These are phyloP conservation scores for Rhododendron ferrugineum DNA, from an alignment of 148 eudicot genomes.

Conservation along the genomic window DNA sequence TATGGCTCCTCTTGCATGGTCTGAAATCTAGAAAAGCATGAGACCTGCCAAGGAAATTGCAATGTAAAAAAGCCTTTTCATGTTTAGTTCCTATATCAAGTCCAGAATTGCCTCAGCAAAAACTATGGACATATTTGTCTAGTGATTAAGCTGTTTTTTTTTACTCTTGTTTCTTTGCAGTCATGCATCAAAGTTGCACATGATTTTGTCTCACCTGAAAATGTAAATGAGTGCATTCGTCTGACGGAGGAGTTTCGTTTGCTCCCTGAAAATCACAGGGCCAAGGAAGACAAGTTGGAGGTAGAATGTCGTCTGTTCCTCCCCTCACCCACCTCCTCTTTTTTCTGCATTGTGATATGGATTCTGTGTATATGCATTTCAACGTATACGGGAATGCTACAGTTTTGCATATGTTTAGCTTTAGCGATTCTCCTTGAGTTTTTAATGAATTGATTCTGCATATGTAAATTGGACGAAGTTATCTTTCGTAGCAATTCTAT, in stretches of 20 bases:
- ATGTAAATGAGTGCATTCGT: neutral
- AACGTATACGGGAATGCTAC: neutral
- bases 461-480: neutral
- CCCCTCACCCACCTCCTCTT: no score
- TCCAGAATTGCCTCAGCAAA: neutral
- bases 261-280: neutral
- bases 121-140: neutral
- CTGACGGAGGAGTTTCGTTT: neutral
- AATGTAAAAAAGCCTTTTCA: neutral
- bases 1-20: neutral
- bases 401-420: neutral
- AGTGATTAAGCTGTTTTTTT: neutral
- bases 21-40: neutral
- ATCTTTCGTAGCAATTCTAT: neutral
- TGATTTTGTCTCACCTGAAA: neutral
- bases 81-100: neutral
- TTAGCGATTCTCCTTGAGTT: neutral
- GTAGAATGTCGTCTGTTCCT: neutral
- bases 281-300: neutral
- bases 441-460: neutral
- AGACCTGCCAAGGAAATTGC: neutral
- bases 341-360: neutral
- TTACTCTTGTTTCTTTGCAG: neutral
- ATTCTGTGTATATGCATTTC: neutral
- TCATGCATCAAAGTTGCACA: neutral